Conservation (phyloP, 176 grass and related monocot genomes). For the Carex pumila region DNA sequence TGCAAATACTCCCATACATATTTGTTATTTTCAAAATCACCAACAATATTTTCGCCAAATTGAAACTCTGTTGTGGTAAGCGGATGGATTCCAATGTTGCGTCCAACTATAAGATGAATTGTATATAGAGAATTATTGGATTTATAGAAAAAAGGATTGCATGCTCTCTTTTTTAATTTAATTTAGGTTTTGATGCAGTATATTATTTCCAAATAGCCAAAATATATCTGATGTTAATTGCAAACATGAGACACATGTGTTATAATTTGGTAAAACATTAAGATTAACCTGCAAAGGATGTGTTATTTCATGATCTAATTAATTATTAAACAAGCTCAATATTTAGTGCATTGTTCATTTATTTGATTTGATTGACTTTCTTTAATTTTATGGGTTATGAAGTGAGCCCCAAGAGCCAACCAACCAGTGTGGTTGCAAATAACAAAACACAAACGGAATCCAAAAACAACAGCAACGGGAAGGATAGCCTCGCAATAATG, state of each 20-base stretch:
- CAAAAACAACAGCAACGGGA: conserved; percentile 35
- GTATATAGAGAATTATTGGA: neutral
- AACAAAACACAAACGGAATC: conserved; percentile 54
- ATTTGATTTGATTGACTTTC: neutral
- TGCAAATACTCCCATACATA: neutral
- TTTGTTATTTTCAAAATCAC: neutral
- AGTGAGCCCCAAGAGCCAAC: conserved; percentile 59
- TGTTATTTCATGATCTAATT: neutral
- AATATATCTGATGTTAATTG: neutral
- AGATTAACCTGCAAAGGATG: neutral
- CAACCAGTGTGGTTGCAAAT: conserved; percentile 42
- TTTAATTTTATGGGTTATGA: conserved; percentile 28
- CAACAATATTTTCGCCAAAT: neutral
- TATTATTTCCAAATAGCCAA: neutral
- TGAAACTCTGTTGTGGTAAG: neutral
- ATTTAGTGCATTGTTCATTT: neutral
- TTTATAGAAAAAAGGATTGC: neutral
- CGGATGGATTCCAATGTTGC: neutral
- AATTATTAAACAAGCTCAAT: neutral
- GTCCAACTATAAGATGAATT: neutral
- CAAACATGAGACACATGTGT: neutral
- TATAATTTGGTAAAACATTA: neutral
- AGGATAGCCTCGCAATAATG: conserved; percentile 37
- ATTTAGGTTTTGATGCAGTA: neutral
- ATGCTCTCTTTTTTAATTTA: neutral